phyloP scores from a whole-genome alignment of 2,329 filamentous ascomycete genomes.

The Penicillium sp. region DNA sequence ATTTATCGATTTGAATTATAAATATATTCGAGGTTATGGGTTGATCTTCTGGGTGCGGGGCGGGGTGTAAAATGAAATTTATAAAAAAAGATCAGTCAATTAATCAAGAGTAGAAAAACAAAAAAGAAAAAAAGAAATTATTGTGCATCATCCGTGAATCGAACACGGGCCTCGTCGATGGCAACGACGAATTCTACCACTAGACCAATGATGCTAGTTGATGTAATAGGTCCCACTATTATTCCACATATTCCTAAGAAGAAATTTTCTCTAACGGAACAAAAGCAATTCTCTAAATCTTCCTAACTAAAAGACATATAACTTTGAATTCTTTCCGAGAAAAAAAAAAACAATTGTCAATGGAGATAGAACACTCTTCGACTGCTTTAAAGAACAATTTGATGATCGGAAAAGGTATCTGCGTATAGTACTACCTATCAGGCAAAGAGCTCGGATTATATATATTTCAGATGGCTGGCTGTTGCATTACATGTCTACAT shows the following conservation, averaged over 20 bases:
- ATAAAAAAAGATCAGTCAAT: neutral
- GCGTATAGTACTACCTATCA: neutral
- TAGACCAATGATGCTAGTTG: slow-evolving; percentile 42
- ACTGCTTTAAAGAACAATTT: neutral
- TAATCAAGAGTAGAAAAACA: neutral
- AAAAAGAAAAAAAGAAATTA: slow-evolving; percentile 6
- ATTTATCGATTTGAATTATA: neutral
- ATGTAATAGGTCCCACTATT: neutral
- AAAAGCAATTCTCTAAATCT: too few species aligned
- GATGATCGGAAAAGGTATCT: neutral
- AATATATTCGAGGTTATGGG: neutral
- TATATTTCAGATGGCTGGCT: neutral
- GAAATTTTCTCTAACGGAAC: accelerated
- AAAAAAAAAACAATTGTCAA: accelerated
- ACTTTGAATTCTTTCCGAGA: neutral
- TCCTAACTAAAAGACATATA: accelerated
- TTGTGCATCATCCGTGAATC: slow-evolving; percentile 47
- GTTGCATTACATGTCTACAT: too few species aligned
- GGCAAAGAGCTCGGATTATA: neutral
- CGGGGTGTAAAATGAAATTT: neutral
- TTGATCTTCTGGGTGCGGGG: neutral
- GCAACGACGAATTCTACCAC: slow-evolving; percentile 41
- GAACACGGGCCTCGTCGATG: slow-evolving; percentile 49
- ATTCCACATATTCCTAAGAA: accelerated
- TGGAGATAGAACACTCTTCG: neutral